Percentiles rank a stretch among this genome's conserved stretches.
Evolutionary conservation across 495 filamentous ascomycete genomes (phyloP).

Genomic region (Aspergillus cristatus): DNA sequence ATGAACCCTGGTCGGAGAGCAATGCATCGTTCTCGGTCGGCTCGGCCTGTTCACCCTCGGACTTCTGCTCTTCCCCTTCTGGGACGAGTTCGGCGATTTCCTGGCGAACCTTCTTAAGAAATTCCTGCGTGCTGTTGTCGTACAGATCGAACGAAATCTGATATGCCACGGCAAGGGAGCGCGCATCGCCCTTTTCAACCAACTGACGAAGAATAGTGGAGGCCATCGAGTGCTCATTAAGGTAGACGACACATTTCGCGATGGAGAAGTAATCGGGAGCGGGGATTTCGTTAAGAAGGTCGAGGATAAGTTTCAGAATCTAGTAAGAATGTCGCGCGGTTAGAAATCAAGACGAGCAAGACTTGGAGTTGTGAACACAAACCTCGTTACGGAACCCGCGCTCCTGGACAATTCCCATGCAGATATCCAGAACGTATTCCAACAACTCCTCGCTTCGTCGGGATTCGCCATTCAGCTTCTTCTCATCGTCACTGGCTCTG

Average conservation of each 20-base stretch:
- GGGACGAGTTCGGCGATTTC: conserved; percentile 58
- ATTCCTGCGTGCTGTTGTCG: conserved; percentile 97
- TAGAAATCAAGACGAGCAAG: conserved; percentile 13
- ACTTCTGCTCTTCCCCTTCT: conserved; percentile 35
- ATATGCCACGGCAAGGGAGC: conserved; percentile 77
- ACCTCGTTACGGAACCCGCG: conserved; percentile 73
- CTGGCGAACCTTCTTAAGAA: conserved; percentile 80
- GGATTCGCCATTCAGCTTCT: conserved; percentile 48
- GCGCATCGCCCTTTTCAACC: conserved; percentile 66
- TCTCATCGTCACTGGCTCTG: conserved; percentile 69
- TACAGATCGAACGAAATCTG: conserved; percentile 98
- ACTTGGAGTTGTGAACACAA: too few species aligned
- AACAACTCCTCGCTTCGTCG: conserved; percentile 82
- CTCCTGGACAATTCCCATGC: conserved; percentile 97
- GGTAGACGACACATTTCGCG: conserved; percentile 94
- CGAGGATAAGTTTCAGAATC: conserved; percentile 80
- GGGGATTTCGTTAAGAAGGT: conserved; percentile 77
- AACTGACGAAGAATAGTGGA: conserved; percentile 78
- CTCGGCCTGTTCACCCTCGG: conserved; percentile 38
- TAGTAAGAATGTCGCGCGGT: conserved; percentile 30
- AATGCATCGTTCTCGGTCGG: conserved; percentile 46
- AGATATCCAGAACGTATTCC: conserved; percentile 93
- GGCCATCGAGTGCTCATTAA: conserved; percentile 86
- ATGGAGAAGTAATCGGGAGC: conserved; percentile 96
- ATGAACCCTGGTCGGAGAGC: conserved; percentile 35